phyloP scores from a whole-genome alignment of 2,329 filamentous ascomycete genomes.

The Apiospora phragmitis region DNA sequence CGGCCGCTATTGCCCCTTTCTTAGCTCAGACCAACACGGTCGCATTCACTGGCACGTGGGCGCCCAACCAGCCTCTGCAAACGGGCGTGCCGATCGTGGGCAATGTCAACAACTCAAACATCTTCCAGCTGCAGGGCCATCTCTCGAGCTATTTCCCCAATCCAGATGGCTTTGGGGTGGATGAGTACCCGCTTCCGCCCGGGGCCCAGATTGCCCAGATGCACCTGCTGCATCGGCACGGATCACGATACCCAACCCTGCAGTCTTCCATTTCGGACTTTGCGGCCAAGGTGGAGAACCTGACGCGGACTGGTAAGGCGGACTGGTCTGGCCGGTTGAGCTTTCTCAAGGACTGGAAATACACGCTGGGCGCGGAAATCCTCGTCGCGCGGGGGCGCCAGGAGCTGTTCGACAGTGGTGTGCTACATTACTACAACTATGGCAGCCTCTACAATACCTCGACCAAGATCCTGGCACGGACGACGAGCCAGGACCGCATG shows the following conservation, averaged over 20 bases:
- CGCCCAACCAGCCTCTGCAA: constrained; percentile 70
- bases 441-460: constrained; percentile 69
- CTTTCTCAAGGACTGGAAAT: constrained; percentile 70
- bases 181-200: constrained; percentile 67
- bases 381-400: constrained; percentile 72
- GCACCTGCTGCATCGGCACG: constrained; percentile 64
- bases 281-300: constrained; percentile 53
- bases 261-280: constrained; percentile 56
- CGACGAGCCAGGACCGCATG: constrained; percentile 78
- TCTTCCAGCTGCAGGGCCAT: constrained; percentile 61
- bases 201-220: constrained; percentile 68
- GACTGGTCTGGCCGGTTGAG: constrained; percentile 57
- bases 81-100: constrained; percentile 68
- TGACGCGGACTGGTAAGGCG: constrained; percentile 36
- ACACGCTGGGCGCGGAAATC: constrained; percentile 69
- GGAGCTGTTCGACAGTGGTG: constrained; percentile 69
- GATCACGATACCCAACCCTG: constrained; percentile 70
- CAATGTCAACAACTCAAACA: constrained; percentile 58
- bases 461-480: constrained; percentile 72
- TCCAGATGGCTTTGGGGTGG: constrained; percentile 67
- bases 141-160: constrained; percentile 71
- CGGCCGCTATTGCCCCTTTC: constrained; percentile 64
- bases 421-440: constrained; percentile 73
- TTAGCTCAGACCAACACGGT: constrained; percentile 70
- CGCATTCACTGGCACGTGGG: constrained; percentile 58